Percentiles rank a stretch among this genome's conserved stretches.
Conservation (phyloP, 108 stramenopile species). For the Fragilariopsis cylindrus region DNA sequence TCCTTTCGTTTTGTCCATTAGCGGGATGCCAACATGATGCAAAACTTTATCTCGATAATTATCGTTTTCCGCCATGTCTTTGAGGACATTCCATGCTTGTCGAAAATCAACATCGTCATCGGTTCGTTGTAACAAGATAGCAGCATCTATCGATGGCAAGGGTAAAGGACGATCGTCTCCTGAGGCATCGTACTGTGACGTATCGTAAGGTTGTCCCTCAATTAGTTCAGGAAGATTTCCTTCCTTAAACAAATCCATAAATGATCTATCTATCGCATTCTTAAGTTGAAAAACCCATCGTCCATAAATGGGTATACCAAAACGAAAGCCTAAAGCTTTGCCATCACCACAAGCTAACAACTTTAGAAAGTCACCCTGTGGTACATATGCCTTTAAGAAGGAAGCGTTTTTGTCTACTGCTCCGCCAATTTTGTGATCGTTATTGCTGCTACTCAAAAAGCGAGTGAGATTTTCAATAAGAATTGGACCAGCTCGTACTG, state of each 20-base stretch:
- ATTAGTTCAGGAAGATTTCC: constrained; percentile 44
- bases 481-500: constrained; percentile 83
- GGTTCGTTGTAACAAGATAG: constrained; percentile 48
- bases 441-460: constrained; percentile 29
- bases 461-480: constrained; percentile 71
- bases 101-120: constrained; percentile 77
- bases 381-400: constrained; percentile 44
- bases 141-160: constrained; percentile 53
- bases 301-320: constrained; percentile 80
- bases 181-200: constrained; percentile 64
- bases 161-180: constrained; percentile 13
- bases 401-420: not conserved
- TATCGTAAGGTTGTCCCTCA: constrained; percentile 48
- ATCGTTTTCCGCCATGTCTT: constrained; percentile 67
- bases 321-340: constrained; percentile 87
- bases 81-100: constrained; percentile 62
- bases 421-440: not conserved
- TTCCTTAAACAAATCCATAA: constrained; percentile 75
- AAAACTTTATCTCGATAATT: constrained; percentile 52
- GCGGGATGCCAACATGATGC: not conserved
- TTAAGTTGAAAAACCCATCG: constrained; percentile 89
- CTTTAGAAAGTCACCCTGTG: constrained; percentile 87
- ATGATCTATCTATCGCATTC: constrained; percentile 74
- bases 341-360: constrained; percentile 84
- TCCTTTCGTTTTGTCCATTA: not conserved